Evolutionary conservation across 1,139 yeast genomes (phyloP), one percentile per base, ranked within the genome.

Genomic region (Scheffersomyces segobiensis): DNA sequence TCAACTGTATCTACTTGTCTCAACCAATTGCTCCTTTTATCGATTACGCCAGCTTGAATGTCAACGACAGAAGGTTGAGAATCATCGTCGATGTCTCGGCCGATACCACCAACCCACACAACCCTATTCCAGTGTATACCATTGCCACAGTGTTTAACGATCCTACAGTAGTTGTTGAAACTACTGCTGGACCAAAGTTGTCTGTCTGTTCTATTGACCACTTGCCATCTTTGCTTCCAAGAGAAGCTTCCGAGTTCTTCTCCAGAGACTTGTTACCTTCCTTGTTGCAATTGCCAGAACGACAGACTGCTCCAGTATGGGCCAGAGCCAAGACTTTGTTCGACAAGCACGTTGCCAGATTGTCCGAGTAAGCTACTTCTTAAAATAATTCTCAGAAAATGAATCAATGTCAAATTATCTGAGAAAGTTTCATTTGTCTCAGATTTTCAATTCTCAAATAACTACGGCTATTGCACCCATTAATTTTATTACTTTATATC

Each of bases 21-120:
- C 80, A 87, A 76, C 97, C 97, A 72, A 95, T 95, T 70, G 89
- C 98, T 54, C 98, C 98, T 59, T 96, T 95, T 72, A 82, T 93
- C 71, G 86, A 88, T 76, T 75, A 74, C 67, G 91, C 89, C 47
- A 74, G 84, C 60, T 84, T 95, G 73, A 89, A 90, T 77, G 77
- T 74, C 58, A 71, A 75, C 46, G 76, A 78, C 60, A 91, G 99
- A 85, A 88, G 84, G 65, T 85, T 95, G 71, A 88, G 95, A 74
- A 91, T 96, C 21, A 92, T 96, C 63, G 98, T 95, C 56, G 99
- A 95, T 75, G 99, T 95, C 59, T 91, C 97, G 59, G 99, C 99
- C 59, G 99, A 96, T 77, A 95, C 98, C 55, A 95, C 99, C 58
- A 96, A 95, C 76, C 98, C 98, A 60, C 96, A 93, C 81, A 95